Base-by-base conservation (phyloP, 2,329 filamentous ascomycete species). In the Aspergillus novofumigatus region DNA sequence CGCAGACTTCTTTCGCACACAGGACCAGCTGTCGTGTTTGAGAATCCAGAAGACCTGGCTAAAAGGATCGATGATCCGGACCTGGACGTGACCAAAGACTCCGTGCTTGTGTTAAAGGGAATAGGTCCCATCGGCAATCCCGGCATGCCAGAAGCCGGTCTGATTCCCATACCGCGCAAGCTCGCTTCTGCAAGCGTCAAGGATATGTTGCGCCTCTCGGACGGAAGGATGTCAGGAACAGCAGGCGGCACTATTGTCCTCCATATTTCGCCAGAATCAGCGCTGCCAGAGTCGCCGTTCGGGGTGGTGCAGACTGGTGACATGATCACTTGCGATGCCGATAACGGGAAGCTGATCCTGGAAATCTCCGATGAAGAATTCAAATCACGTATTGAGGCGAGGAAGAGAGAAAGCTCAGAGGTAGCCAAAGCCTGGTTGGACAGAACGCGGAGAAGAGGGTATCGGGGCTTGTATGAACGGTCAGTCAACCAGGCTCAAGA, bases 151-250 rank as follows among this genome's bases (percentile, higher is more conserved):
- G 80, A 82, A 65, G 78, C 80, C 1, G 80, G 80, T 0, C 67
- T 81, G 8, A 80, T 82, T 26, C 80, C 79, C 0, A 78, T 81
- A 14, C 80, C 80, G 0, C 71, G 77, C 17, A 83, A 82, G 57
- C 68, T 83, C 2, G 77, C 71, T 6, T 66, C 65, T 1, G 65
- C 74, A 54, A 81, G 81, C 0, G 78, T 83, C 1, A 74, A 71
- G 26, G 80, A 83, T 62, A 83, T 84, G 81, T 64, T 83, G 28
- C 71, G 81, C 1, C 66, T 83, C 4, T 80, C 77, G 0, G 81
- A 84, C 68, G 81, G 81, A 1, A 71, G 81, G 23, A 83, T 84
- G 80, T 79, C 75, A 29, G 81, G 81, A 0, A 84, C 81, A 3
- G 81, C 81, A 2, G 81, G 81, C 0, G 81, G 81, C 3, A 83